A percentile compares a stretch with the other conserved stretches of the same genome.
Evolutionary conservation across 169 alveolate species (phyloP).

Genomic region (Plasmodium vivax): DNA sequence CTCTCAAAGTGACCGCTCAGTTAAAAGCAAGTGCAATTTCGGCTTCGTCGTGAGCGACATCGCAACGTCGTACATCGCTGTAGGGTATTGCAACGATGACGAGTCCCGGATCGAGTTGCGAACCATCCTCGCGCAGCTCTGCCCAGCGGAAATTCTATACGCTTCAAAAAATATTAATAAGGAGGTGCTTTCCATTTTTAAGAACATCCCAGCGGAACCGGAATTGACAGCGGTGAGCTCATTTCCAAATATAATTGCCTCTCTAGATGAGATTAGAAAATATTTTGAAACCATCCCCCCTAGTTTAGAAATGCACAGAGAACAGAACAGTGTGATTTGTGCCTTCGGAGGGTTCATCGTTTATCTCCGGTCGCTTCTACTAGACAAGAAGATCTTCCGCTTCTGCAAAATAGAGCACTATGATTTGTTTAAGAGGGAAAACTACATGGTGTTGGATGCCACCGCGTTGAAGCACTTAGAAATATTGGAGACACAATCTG

Average conservation of each 20-base stretch:
- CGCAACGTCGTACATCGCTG: conserved; percentile 84
- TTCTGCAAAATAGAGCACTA: conserved; percentile 68
- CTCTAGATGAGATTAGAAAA: conserved; percentile 53
- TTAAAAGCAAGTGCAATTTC: conserved; percentile 76
- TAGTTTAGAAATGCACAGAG: conserved; percentile 32
- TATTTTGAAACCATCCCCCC: conserved; percentile 55
- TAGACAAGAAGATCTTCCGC: conserved; percentile 37
- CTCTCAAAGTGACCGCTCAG: neutral
- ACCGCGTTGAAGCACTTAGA: conserved; percentile 90
- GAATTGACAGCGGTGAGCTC: conserved; percentile 40
- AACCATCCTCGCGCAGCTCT: conserved; percentile 84
- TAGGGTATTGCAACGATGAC: conserved; percentile 87
- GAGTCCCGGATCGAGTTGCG: conserved; percentile 78
- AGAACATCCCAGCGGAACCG: conserved; percentile 76
- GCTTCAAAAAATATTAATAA: conserved; percentile 77
- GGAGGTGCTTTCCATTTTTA: conserved; percentile 56
- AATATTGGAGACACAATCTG: conserved; percentile 86
- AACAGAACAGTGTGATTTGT: conserved; percentile 61
- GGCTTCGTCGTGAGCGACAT: conserved; percentile 91
- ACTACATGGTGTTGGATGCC: conserved; percentile 80
- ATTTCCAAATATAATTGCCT: conserved; percentile 43
- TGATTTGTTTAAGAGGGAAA: conserved; percentile 44
- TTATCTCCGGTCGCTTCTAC: conserved; percentile 32
- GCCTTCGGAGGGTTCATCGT: conserved; percentile 64
- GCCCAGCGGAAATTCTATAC: conserved; percentile 88